Percentiles rank a stretch among this genome's conserved stretches.
Conservation (phyloP, 805 yeast species). For the Candida sithepensis region DNA sequence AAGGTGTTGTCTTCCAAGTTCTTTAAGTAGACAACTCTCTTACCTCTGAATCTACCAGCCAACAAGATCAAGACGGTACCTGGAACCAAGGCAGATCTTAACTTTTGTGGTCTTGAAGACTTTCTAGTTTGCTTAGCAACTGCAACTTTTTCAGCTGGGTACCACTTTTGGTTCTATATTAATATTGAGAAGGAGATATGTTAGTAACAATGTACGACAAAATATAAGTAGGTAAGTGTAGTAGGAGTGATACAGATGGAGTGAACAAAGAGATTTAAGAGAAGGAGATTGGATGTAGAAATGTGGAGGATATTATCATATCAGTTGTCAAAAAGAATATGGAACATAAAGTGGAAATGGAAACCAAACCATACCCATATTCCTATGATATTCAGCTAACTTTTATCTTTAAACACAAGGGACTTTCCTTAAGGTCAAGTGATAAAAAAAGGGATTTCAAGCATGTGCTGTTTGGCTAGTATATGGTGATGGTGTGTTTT, state of each 20-base stretch:
- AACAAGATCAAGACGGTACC: constrained; percentile 96
- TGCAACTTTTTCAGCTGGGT: constrained; percentile 87
- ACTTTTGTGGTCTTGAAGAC: constrained; percentile 87
- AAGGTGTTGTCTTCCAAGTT: constrained; percentile 96
- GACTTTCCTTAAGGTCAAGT: too few species aligned
- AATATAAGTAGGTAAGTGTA: neutral
- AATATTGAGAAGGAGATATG: constrained; percentile 1
- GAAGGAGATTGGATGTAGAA: too few species aligned
- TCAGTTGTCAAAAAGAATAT: too few species aligned
- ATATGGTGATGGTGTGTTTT: too few species aligned
- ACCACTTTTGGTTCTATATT: constrained; percentile 75
- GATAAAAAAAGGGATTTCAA: too few species aligned
- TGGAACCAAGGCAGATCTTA: constrained; percentile 94
- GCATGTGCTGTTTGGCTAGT: too few species aligned
- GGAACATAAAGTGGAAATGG: too few species aligned
- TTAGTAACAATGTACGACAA: constrained; percentile 7
- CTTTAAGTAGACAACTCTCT: constrained; percentile 98
- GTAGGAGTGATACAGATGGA: neutral
- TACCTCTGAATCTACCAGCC: constrained; percentile 99
- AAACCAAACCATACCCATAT: too few species aligned
- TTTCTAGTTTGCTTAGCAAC: constrained; percentile 87
- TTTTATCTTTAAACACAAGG: too few species aligned
- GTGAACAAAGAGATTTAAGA: too few species aligned
- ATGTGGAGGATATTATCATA: too few species aligned
- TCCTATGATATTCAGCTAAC: too few species aligned